Percentiles rank a stretch among this genome's conserved stretches.
These are phyloP conservation scores for Glycyrrhiza uralensis DNA, from an alignment of 306 rosid genomes.

Conservation along the genomic window DNA sequence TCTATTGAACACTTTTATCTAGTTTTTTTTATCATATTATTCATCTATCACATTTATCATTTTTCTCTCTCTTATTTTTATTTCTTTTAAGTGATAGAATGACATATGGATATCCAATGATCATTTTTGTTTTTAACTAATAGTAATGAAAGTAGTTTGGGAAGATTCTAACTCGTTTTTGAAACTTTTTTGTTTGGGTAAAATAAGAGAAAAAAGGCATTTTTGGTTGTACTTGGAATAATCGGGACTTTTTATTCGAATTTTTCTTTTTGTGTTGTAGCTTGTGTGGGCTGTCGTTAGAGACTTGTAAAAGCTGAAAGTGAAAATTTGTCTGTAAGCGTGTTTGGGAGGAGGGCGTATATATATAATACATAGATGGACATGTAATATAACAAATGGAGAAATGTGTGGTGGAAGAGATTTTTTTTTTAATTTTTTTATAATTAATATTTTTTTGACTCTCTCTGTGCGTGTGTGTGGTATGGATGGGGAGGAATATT, in stretches of 20 bases:
- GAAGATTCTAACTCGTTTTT: neutral
- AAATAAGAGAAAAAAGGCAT: neutral
- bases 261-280: neutral
- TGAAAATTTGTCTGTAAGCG: constrained; percentile 30
- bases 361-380: too few relatives aligned
- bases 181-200: neutral
- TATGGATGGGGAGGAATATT: neutral
- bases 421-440: neutral
- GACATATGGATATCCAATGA: too few relatives aligned
- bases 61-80: neutral
- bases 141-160: too few relatives aligned
- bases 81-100: too few relatives aligned
- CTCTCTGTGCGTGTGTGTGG: neutral
- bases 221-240: constrained; percentile 7
- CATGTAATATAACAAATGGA: too few relatives aligned
- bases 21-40: too few relatives aligned
- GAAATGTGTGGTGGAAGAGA: neutral
- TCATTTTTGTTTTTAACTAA: too few relatives aligned
- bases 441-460: neutral
- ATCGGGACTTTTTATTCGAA: neutral
- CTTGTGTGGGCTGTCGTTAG: neutral
- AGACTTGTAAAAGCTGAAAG: constrained; percentile 23
- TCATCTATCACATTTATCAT: too few relatives aligned
- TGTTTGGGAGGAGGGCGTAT: neutral
- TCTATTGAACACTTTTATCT: too few relatives aligned